phyloP scores from a whole-genome alignment of 2,329 filamentous ascomycete species.

The Xylaria sp. region DNA sequence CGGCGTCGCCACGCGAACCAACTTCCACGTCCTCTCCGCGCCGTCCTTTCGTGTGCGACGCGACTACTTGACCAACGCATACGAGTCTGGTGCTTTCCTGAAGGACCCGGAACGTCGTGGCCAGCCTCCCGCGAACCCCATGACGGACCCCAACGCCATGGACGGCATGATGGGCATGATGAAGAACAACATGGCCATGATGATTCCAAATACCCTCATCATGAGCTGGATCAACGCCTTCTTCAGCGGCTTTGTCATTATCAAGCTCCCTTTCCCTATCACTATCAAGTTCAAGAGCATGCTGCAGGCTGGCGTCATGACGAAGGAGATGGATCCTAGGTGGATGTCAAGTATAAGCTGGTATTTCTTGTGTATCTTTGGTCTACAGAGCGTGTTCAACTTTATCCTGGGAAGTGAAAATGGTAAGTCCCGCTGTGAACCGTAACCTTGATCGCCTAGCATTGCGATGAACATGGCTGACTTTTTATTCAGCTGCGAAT shows the following conservation, averaged over 20 bases:
- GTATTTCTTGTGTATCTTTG: slow-evolving; percentile 98
- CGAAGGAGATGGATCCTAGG: slow-evolving; percentile 93
- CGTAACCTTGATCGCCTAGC: too few relatives aligned
- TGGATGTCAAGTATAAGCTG: slow-evolving; percentile 99
- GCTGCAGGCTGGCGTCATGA: slow-evolving; percentile 96
- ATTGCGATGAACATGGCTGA: slow-evolving; percentile 45
- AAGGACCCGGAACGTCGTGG: slow-evolving; percentile 89
- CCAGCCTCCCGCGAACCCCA: slow-evolving; percentile 90
- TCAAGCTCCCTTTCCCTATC: slow-evolving; percentile 97
- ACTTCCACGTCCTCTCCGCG: slow-evolving; percentile 82
- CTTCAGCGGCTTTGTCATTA: slow-evolving; percentile 97
- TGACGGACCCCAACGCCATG: slow-evolving; percentile 96
- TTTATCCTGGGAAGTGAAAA: slow-evolving; percentile 97
- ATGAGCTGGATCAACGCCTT: slow-evolving; percentile 99
- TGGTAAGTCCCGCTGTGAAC: slow-evolving; percentile 65
- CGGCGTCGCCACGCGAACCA: slow-evolving; percentile 84
- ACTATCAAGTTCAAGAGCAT: slow-evolving; percentile 99
- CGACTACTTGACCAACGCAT: slow-evolving; percentile 81
- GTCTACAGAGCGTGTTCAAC: slow-evolving; percentile 95
- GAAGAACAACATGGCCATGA: slow-evolving; percentile 99
- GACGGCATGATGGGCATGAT: slow-evolving; percentile 99
- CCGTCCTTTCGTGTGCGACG: slow-evolving; percentile 83
- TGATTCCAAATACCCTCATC: slow-evolving; percentile 97
- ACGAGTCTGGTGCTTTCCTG: slow-evolving; percentile 86
- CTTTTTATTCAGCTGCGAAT: slow-evolving; percentile 74